Conservation (phyloP, 2,329 filamentous ascomycete genomes). For the Hirsutella minnesotensis region DNA sequence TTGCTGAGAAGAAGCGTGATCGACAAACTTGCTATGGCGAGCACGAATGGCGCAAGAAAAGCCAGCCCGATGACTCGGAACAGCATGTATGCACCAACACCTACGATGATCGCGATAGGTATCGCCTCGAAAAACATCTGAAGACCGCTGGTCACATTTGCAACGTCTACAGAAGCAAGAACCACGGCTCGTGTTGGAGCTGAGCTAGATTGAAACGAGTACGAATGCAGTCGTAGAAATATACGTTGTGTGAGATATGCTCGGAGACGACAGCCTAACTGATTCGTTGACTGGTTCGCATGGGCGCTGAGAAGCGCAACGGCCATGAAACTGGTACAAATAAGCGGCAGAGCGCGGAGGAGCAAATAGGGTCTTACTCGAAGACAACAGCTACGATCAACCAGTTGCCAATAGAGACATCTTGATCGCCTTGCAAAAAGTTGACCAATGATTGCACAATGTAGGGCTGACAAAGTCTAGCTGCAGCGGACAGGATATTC, state of each 20-base stretch:
- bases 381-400: background rate
- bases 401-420: background rate
- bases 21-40: background rate
- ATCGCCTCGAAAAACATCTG: background rate
- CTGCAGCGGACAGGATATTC: background rate
- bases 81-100: slow-evolving; percentile 1
- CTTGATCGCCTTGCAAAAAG: background rate
- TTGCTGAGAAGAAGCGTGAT: background rate
- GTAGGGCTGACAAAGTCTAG: background rate
- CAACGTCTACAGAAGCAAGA: background rate
- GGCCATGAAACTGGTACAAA: background rate
- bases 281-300: background rate
- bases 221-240: background rate
- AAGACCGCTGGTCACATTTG: background rate
- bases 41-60: background rate
- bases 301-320: background rate
- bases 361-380: background rate
- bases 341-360: background rate
- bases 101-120: background rate
- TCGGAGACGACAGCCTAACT: background rate
- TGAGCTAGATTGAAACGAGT: background rate
- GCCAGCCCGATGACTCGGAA: background rate
- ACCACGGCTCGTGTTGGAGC: slow-evolving; percentile 1
- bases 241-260: background rate
- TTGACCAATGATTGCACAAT: background rate